Conservation (phyloP, 2,329 filamentous ascomycete genomes). For the Xylariaceae sp. region DNA sequence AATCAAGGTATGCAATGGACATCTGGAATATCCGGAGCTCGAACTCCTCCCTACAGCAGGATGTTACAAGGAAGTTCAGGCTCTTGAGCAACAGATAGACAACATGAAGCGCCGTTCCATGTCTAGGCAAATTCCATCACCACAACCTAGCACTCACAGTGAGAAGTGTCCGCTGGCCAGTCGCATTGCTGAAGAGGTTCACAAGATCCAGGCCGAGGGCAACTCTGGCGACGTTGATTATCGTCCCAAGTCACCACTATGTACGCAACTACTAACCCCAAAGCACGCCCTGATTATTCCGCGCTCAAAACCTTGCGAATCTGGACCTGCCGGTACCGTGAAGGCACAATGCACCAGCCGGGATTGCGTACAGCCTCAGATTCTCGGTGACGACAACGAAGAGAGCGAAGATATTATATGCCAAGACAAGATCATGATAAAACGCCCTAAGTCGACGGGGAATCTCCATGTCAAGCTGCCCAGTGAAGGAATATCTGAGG, state of each 20-base stretch:
- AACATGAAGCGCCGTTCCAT: slow-evolving; percentile 33
- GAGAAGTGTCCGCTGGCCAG: slow-evolving; percentile 20
- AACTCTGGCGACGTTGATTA: slow-evolving; percentile 8
- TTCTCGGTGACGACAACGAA: slow-evolving; percentile 25
- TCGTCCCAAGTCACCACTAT: not conserved
- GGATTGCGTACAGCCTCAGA: slow-evolving; percentile 28
- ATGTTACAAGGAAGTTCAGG: slow-evolving; percentile 31
- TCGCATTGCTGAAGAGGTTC: slow-evolving; percentile 28
- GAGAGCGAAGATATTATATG: slow-evolving; percentile 4
- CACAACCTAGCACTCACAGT: slow-evolving; percentile 15
- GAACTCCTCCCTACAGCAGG: slow-evolving; percentile 32
- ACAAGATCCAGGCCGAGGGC: slow-evolving; percentile 22
- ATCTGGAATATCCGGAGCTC: slow-evolving; percentile 35
- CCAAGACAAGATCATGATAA: slow-evolving; percentile 6
- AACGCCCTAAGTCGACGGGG: slow-evolving; percentile 18
- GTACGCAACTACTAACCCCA: slow-evolving; percentile 12
- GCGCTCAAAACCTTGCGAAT: slow-evolving; percentile 14
- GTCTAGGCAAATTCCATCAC: slow-evolving; percentile 23
- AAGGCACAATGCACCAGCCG: slow-evolving; percentile 25
- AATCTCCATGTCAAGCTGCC: slow-evolving; percentile 10
- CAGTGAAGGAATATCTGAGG: not conserved
- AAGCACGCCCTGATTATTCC: slow-evolving; percentile 6
- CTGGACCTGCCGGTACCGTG: slow-evolving; percentile 14
- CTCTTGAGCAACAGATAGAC: slow-evolving; percentile 31
- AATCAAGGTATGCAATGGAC: slow-evolving; percentile 11